Conservation (phyloP, 2,329 filamentous ascomycete species). For the Colletotrichum sp. region DNA sequence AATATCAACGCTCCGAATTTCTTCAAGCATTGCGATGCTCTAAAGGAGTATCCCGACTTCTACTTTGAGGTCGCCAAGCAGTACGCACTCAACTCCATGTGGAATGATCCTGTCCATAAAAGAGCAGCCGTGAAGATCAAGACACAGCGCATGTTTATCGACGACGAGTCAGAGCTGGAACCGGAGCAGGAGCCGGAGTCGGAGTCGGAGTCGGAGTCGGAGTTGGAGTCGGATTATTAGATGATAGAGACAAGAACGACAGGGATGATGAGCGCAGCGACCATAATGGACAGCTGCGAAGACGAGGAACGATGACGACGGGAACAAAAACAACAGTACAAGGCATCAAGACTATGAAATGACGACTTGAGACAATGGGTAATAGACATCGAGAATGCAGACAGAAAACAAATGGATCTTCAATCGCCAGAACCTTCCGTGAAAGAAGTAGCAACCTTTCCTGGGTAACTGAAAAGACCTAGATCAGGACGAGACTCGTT, state of each 20-base stretch:
- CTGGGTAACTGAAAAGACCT: accelerated
- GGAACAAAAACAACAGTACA: accelerated
- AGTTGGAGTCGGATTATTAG: background rate
- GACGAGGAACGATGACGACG: background rate
- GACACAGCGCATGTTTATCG: background rate
- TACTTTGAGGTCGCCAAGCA: background rate
- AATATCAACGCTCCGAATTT: background rate
- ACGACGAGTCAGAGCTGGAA: background rate
- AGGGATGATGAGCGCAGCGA: no score
- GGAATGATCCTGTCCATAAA: background rate
- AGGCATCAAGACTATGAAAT: background rate
- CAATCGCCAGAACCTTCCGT: background rate
- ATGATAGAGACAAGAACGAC: background rate
- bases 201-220: background rate
- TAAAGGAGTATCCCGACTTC: background rate
- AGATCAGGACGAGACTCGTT: accelerated
- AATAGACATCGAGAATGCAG: accelerated
- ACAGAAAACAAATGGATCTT: background rate
- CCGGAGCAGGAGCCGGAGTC: background rate
- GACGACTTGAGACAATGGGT: accelerated
- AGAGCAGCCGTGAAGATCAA: accelerated
- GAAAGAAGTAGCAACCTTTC: background rate
- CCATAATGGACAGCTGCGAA: background rate
- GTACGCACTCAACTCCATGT: background rate
- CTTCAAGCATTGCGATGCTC: background rate